Evolutionary conservation across 2,329 filamentous ascomycete species (phyloP), one percentile per base, ranked within the genome.

Genomic region (Chaetomium sp.): DNA sequence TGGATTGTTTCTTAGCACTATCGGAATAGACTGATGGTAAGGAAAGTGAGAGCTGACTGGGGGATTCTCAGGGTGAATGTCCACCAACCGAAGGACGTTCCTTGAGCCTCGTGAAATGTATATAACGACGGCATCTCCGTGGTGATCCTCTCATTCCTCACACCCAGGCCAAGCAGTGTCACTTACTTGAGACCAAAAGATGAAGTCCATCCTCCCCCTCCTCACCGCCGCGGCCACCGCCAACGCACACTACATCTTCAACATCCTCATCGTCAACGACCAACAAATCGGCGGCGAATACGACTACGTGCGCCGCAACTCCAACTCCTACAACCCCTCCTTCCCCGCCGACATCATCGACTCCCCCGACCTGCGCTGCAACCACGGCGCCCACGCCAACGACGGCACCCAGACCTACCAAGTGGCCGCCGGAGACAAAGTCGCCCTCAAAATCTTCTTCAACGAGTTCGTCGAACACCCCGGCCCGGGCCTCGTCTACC

Each of bases 391-490:
- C 5, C 67, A 67, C 41, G 56, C 50, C 36, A 61, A 62, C 41
- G 74, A 73, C 14, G 68, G 73, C 63, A 72, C 74, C 5, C 71
- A 77, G 62, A 66, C 68, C 1, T 27, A 27, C 19, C 2, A 27
- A 27, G 76, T 79, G 57, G 74, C 74, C 54, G 72, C 76, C 4
- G 78, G 77, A 43, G 71, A 76, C 67, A 72, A 77, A 66, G 64
- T 81, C 66, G 69, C 74, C 63, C 68, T 79, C 71, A 34, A 35
- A 6, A 62, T 80, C 61, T 70, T 76, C 70, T 68, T 77, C 71
- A 72, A 74, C 65, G 71, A 76, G 61, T 65, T 75, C 64, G 73
- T 80, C 64, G 70, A 75, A 68, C 73, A 75, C 61, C 73, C 73
- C 5, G 73, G 73, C 9, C 71, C 73, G 0, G 69, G 72, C 12